Evolutionary conservation across 441 rosid genomes (phyloP), one percentile per base, ranked within the genome.

Genomic region (Hura crepitans): DNA sequence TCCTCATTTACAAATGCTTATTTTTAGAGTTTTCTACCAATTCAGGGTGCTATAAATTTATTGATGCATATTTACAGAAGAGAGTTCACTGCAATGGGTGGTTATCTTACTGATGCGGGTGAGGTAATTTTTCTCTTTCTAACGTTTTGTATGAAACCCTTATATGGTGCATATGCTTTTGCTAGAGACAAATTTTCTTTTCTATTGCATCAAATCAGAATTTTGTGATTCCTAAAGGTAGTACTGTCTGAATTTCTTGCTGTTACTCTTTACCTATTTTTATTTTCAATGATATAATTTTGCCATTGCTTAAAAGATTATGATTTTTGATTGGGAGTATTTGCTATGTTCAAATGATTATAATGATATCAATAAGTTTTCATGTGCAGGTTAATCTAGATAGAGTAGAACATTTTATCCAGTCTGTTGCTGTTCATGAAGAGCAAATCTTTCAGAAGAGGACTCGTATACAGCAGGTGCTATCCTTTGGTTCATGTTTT

Each of bases 21-120:
- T 59, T 53, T 69, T 11, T 37, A 25, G 31, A 25, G 31, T 39
- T 65, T 45, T 74, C 37, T 78, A 28, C 65, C 66, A 62, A 70
- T 75, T 69, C 89, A 95, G 99, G 99, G 97, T 79, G 95, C 98
- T 75, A 89, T 95, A 84, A 91, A 80, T 82, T 85, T 95, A 74
- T 80, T 95, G 82, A 89, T 95, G 99, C 83, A 87, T 72, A 81
- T 92, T 62, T 95, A 92, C 82, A 81, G 85, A 82, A 88, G 84
- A 81, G 99, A 95, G 83, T 92, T 95, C 71, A 15, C 92, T 79
- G 82, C 84, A 55, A 90, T 95, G 88, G 98, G 97, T 74, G 99
- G 99, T 79, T 95, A 95, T 84, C 88, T 95, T 75, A 95, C 98
- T 66, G 91, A 88, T 79, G 96, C 95, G 72, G 99, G 99, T 85